A percentile compares a stretch with the other conserved stretches of the same genome.
Evolutionary conservation across 2,329 filamentous ascomycete species (phyloP).

Genomic region (Claviceps spartinae): DNA sequence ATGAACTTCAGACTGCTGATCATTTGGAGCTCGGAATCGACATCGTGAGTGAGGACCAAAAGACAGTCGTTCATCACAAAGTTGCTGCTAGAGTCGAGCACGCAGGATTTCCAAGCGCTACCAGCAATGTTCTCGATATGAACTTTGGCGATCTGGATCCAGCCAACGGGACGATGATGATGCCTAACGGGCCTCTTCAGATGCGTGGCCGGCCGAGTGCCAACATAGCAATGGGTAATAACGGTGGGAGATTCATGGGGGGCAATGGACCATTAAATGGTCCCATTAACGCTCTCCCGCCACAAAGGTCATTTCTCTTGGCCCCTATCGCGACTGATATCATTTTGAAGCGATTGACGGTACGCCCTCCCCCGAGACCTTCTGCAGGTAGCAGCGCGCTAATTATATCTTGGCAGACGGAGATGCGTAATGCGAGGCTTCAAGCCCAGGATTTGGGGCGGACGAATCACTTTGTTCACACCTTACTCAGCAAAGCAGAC

Average conservation of each 20-base stretch:
- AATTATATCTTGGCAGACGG: slow-evolving; percentile 35
- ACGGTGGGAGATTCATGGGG: slow-evolving; percentile 47
- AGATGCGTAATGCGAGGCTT: slow-evolving; percentile 80
- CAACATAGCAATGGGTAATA: slow-evolving; percentile 48
- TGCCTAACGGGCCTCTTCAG: slow-evolving; percentile 54
- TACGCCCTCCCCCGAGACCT: slow-evolving; percentile 11
- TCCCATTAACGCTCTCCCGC: slow-evolving; percentile 46
- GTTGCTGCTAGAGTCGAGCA: slow-evolving; percentile 95
- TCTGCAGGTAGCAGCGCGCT: neutral
- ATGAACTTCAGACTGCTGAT: slow-evolving; percentile 83
- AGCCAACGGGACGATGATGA: slow-evolving; percentile 58
- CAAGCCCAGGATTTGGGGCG: slow-evolving; percentile 76
- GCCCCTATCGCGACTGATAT: slow-evolving; percentile 87
- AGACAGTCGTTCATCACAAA: slow-evolving; percentile 96
- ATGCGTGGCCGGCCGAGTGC: slow-evolving; percentile 57
- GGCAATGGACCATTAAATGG: slow-evolving; percentile 31
- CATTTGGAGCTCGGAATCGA: slow-evolving; percentile 93
- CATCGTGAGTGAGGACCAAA: slow-evolving; percentile 97
- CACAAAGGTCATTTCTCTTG: slow-evolving; percentile 74
- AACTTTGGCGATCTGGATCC: slow-evolving; percentile 88
- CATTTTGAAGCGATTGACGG: slow-evolving; percentile 56
- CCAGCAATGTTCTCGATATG: slow-evolving; percentile 70
- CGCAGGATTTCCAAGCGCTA: slow-evolving; percentile 66
- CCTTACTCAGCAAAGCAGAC: slow-evolving; percentile 60
- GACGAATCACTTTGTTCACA: slow-evolving; percentile 68